Conservation (phyloP, 495 filamentous ascomycete species). For the Xylaria curta region DNA sequence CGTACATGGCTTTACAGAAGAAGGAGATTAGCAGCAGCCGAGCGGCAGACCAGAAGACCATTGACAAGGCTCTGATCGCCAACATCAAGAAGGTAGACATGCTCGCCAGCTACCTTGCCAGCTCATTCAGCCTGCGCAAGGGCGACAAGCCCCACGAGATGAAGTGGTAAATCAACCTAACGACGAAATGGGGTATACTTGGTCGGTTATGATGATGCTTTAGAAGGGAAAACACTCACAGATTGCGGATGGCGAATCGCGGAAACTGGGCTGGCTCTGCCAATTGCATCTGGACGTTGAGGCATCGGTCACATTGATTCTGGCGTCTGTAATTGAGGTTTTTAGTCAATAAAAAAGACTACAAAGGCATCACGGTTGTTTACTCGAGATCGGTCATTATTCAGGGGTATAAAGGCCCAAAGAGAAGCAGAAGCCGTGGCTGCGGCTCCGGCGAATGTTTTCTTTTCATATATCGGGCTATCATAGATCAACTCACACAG, state of each 20-base stretch:
- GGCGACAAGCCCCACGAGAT: constrained; percentile 99
- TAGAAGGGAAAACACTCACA: constrained; percentile 44
- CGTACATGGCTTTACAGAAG: constrained; percentile 69
- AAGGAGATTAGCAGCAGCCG: constrained; percentile 89
- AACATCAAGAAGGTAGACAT: constrained; percentile 95
- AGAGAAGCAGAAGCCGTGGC: neutral
- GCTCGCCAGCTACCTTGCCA: constrained; percentile 86
- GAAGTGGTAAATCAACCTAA: constrained; percentile 70
- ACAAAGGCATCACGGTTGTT: constrained; percentile 33
- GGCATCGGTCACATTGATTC: constrained; percentile 61
- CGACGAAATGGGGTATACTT: constrained; percentile 30
- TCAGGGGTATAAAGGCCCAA: neutral
- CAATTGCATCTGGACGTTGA: constrained; percentile 64
- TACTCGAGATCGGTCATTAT: constrained; percentile 1
- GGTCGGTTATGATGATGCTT: constrained; percentile 39
- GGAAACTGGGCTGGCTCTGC: constrained; percentile 57
- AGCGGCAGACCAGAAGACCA: constrained; percentile 93
- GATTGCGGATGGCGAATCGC: constrained; percentile 49
- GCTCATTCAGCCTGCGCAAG: constrained; percentile 94
- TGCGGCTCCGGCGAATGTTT: neutral
- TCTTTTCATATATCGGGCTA: constrained; percentile 1
- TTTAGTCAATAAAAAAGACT: constrained; percentile 59
- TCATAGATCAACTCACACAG: neutral
- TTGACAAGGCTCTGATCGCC: constrained; percentile 91
- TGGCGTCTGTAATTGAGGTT: constrained; percentile 66